Evolutionary conservation across 331 rosid species (phyloP).

Genomic region (Acacia pycnantha): DNA sequence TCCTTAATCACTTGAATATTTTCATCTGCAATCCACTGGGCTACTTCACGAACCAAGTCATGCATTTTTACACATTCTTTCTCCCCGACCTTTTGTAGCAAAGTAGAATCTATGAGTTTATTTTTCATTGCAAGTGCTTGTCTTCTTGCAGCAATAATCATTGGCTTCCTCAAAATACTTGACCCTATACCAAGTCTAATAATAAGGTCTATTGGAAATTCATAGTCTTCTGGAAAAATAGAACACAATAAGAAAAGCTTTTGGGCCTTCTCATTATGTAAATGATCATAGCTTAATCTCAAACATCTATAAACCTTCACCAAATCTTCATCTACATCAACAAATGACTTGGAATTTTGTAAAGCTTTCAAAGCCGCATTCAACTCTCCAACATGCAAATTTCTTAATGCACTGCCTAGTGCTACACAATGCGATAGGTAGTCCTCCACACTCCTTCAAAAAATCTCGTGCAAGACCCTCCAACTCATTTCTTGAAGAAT

Average conservation of each 20-base stretch:
- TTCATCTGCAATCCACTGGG: not conserved
- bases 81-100: not conserved
- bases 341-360: not conserved
- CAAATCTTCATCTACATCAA: constrained; percentile 3
- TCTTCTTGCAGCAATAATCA: not conserved
- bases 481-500: not conserved
- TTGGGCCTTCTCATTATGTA: constrained; percentile 1
- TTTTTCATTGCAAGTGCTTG: not conserved
- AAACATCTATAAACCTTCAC: too few relatives aligned
- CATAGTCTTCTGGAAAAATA: constrained; percentile 24
- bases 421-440: constrained; percentile 18
- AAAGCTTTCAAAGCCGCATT: not conserved
- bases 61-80: not conserved
- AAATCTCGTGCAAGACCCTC: not conserved
- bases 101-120: constrained; percentile 21
- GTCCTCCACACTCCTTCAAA: constrained; percentile 23
- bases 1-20: not conserved
- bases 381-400: not conserved
- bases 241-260: constrained; percentile 23
- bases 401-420: constrained; percentile 24
- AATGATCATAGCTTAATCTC: constrained; percentile 15
- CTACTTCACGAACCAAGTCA: constrained; percentile 29
- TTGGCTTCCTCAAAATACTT: not conserved
- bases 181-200: constrained; percentile 18
- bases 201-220: constrained; percentile 13